A percentile compares a stretch with the other conserved stretches of the same genome.
These are phyloP conservation scores for Oenanthe javanica DNA, from an alignment of 140 eudicot species.

Conservation along the genomic window DNA sequence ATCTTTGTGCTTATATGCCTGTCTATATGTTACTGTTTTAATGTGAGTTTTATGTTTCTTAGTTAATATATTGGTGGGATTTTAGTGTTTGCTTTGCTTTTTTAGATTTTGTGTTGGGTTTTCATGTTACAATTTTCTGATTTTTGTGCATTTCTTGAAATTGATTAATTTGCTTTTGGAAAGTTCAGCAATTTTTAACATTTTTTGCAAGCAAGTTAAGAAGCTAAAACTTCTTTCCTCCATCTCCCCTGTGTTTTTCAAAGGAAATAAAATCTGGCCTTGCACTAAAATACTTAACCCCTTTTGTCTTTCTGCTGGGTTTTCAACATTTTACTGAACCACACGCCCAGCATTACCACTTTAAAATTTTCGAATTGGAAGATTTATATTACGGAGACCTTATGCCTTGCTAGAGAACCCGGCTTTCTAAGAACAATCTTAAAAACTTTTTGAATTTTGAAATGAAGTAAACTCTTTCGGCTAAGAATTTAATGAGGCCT, in stretches of 20 bases:
- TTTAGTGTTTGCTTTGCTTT: neutral
- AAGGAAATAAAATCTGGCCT: too few species aligned
- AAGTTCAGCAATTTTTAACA: neutral
- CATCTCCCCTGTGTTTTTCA: too few species aligned
- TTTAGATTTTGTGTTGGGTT: neutral
- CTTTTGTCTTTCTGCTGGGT: neutral
- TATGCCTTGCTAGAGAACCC: neutral
- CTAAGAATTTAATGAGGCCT: slow-evolving; percentile 9
- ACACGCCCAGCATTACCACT: neutral
- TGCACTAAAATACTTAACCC: neutral
- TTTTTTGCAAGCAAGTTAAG: neutral
- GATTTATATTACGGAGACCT: neutral
- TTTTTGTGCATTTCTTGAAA: neutral
- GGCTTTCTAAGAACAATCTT: neutral
- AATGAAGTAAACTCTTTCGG: neutral
- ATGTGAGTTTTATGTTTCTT: neutral
- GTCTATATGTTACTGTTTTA: neutral
- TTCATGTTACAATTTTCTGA: neutral
- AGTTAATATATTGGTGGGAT: neutral
- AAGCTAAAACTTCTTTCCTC: neutral
- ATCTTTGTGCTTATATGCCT: neutral
- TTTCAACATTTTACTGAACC: neutral
- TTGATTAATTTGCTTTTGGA: neutral
- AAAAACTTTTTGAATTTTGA: neutral
- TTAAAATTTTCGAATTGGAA: neutral